A percentile compares a stretch with the other conserved stretches of the same genome.
phyloP scores from a whole-genome alignment of 2,329 filamentous ascomycete species.

The Pezicula rhizophila region DNA sequence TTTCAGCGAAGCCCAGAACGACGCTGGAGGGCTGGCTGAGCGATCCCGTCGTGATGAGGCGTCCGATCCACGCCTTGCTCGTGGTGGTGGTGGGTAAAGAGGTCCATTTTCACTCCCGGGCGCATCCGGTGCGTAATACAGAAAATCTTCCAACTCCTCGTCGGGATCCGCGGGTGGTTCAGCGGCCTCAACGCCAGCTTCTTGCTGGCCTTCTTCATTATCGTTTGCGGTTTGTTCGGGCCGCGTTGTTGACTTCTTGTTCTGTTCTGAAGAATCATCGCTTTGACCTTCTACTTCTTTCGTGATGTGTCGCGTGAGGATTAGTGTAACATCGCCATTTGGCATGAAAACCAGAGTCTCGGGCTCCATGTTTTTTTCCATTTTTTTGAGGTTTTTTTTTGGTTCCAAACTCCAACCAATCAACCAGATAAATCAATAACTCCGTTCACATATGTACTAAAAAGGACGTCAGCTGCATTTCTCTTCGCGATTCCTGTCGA shows the following conservation, averaged over 20 bases:
- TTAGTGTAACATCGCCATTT: constrained; percentile 20
- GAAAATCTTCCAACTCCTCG: constrained; percentile 7
- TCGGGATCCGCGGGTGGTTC: constrained; percentile 3
- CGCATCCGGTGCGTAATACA: constrained; percentile 19
- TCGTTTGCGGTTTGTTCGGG: constrained; percentile 2
- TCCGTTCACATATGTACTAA: too few species aligned
- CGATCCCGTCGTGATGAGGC: constrained; percentile 14
- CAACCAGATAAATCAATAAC: not conserved
- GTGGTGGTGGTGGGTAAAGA: constrained; percentile 14
- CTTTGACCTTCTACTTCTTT: constrained; percentile 5
- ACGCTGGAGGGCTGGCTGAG: constrained; percentile 15
- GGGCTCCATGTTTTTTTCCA: constrained; percentile 17
- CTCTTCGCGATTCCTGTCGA: too few species aligned
- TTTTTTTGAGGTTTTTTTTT: not conserved
- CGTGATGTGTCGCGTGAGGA: constrained; percentile 11
- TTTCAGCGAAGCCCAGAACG: constrained; percentile 18
- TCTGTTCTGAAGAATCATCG: not conserved
- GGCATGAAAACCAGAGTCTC: constrained; percentile 19
- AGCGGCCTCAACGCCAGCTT: constrained; percentile 6
- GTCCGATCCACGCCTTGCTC: constrained; percentile 14
- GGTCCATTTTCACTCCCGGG: constrained; percentile 12
- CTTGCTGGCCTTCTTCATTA: constrained; percentile 10
- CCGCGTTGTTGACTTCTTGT: not conserved
- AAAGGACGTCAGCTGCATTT: too few species aligned
- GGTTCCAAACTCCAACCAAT: constrained; percentile 1